Percentiles rank a stretch among this genome's conserved stretches.
phyloP scores from a whole-genome alignment of 257 asterid species.

The Przewalskia tangutica region DNA sequence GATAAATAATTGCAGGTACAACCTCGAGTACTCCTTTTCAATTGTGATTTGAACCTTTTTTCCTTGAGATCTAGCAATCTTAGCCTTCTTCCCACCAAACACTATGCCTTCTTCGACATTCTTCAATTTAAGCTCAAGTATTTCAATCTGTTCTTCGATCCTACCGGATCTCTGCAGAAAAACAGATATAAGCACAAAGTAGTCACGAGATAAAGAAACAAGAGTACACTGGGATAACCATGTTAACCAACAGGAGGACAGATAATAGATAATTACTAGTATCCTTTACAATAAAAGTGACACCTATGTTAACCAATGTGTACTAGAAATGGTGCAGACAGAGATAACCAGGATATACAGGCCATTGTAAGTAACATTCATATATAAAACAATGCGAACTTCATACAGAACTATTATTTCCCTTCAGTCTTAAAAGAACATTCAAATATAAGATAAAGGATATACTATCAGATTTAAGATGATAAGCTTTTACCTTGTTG shows the following conservation, averaged over 20 bases:
- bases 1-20: neutral
- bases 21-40: conserved; percentile 87
- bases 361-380: neutral
- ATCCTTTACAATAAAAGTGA: neutral
- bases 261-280: neutral
- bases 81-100: conserved; percentile 63
- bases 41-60: conserved; percentile 57
- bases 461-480: neutral
- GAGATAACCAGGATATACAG: neutral
- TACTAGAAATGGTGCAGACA: neutral
- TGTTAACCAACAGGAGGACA: neutral
- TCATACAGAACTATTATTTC: neutral
- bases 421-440: neutral
- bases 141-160: conserved; percentile 57
- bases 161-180: conserved; percentile 69
- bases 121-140: conserved; percentile 57
- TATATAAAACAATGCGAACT: neutral
- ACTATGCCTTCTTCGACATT: conserved; percentile 61
- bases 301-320: neutral
- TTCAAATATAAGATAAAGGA: neutral
- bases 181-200: neutral
- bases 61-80: conserved; percentile 84
- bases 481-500: conserved; percentile 42
- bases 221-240: neutral
- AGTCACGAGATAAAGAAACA: neutral